Percentiles rank a stretch among this genome's conserved stretches.
Conservation (phyloP, 108 stramenopile genomes). For the Mediolabrus comicus region DNA sequence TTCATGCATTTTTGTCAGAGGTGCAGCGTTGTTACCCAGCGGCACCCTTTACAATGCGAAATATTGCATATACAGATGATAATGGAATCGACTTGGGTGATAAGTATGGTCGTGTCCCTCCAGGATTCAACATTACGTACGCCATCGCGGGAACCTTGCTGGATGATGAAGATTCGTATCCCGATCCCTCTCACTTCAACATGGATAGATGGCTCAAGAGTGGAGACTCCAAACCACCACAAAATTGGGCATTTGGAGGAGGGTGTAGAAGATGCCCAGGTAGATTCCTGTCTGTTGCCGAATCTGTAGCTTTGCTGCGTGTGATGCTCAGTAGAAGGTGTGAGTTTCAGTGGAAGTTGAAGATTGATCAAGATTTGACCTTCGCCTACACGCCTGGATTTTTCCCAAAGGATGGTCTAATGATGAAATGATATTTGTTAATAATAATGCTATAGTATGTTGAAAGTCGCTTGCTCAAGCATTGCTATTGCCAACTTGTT, state of each 20-base stretch:
- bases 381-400: conserved; percentile 34
- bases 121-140: conserved; percentile 25
- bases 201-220: conserved; percentile 19
- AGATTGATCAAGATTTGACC: conserved; percentile 29
- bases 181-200: conserved; percentile 6
- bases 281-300: conserved; percentile 22
- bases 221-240: not conserved
- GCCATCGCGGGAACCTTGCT: conserved; percentile 33
- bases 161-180: conserved; percentile 13
- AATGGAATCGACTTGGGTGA: conserved; percentile 25
- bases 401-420: conserved; percentile 29
- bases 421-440: not conserved
- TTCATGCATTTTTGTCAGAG: conserved; percentile 20
- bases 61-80: not conserved
- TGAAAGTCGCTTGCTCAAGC: not conserved
- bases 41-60: conserved; percentile 42
- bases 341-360: conserved; percentile 23
- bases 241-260: conserved; percentile 31
- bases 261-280: conserved; percentile 42
- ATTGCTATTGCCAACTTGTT: not conserved
- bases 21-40: conserved; percentile 33
- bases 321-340: conserved; percentile 4
- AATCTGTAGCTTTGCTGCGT: conserved; percentile 18
- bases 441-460: not conserved
- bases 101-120: conserved; percentile 13